A percentile compares a stretch with the other conserved stretches of the same genome.
phyloP scores from a whole-genome alignment of 805 yeast species.

The Sugiyamaella floridensis region DNA sequence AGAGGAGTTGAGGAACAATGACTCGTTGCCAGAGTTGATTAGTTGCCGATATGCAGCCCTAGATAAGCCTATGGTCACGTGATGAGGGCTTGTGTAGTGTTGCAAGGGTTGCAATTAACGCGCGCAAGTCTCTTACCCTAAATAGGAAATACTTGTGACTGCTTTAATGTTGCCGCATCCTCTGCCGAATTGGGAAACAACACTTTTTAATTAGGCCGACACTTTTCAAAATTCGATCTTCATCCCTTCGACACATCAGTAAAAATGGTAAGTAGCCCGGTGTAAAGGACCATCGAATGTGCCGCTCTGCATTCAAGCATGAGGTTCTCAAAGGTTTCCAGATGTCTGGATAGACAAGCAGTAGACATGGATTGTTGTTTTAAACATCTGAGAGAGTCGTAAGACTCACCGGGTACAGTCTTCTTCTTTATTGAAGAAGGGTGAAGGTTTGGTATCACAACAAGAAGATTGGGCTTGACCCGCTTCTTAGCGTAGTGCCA shows the following conservation, averaged over 20 bases:
- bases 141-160: neutral
- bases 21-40: neutral
- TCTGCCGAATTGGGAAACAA: neutral
- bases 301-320: neutral
- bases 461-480: too few relatives aligned
- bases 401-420: neutral
- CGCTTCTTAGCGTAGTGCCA: too few relatives aligned
- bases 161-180: neutral
- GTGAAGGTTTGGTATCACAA: too few relatives aligned
- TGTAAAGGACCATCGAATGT: neutral
- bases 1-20: neutral
- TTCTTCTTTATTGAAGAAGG: neutral
- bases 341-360: neutral
- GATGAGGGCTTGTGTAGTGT: neutral
- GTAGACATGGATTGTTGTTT: neutral
- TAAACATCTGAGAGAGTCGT: neutral
- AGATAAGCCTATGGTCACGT: neutral
- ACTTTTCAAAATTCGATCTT: neutral
- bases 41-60: neutral
- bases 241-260: conserved; percentile 8
- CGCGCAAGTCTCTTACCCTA: neutral
- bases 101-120: neutral
- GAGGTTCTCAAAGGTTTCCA: neutral
- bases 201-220: neutral
- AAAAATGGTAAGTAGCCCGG: conserved; percentile 9